Conservation (phyloP, 306 rosid genomes). For the Urtica urens region DNA sequence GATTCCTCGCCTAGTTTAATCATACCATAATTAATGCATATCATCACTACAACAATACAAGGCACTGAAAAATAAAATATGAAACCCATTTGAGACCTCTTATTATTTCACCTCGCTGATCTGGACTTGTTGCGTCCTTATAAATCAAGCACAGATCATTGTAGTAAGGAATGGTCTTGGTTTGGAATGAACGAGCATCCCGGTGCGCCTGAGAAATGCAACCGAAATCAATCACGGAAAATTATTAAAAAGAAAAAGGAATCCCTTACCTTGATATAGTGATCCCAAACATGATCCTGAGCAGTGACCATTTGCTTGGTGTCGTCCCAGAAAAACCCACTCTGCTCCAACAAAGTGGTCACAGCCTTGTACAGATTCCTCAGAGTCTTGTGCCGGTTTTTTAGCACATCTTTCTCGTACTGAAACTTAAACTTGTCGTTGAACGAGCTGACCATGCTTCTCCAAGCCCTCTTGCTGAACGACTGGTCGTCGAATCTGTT, state of each 20-base stretch:
- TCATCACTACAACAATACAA: neutral
- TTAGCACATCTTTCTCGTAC: constrained; percentile 66
- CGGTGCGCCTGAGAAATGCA: constrained; percentile 34
- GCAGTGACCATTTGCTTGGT: constrained; percentile 57
- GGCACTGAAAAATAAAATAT: neutral
- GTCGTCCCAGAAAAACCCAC: constrained; percentile 65
- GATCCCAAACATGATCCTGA: constrained; percentile 60
- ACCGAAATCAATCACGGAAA: constrained; percentile 5
- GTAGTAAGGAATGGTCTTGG: constrained; percentile 53
- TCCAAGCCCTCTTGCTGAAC: constrained; percentile 66
- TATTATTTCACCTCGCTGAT: constrained; percentile 14
- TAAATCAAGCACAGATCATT: constrained; percentile 44
- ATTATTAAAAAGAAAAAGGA: neutral
- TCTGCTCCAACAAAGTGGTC: constrained; percentile 38
- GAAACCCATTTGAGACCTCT: neutral
- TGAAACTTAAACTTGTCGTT: constrained; percentile 53
- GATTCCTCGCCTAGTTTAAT: constrained; percentile 20
- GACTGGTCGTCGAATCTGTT: constrained; percentile 50
- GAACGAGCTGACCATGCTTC: constrained; percentile 47
- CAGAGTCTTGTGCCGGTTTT: constrained; percentile 59
- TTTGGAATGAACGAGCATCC: constrained; percentile 40
- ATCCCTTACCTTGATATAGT: constrained; percentile 55
- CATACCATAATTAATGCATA: constrained; percentile 14
- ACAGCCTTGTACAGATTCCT: constrained; percentile 51
- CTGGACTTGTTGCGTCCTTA: constrained; percentile 31